Evolutionary conservation across 2,329 filamentous ascomycete genomes (phyloP).

Genomic region (Fusarium foetens): DNA sequence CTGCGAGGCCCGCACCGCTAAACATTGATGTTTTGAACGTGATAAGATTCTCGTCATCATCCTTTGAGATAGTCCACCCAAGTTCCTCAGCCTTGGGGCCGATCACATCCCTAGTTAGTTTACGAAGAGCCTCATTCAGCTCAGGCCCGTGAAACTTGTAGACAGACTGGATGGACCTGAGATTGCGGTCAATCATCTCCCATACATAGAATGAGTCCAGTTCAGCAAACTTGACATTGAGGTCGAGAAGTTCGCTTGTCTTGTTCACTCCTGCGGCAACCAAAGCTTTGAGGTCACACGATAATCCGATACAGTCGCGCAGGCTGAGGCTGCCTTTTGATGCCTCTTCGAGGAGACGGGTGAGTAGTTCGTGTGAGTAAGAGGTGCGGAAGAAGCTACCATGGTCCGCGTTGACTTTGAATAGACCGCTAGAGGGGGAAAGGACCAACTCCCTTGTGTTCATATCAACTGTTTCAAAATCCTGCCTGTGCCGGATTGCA

Average conservation of each 20-base stretch:
- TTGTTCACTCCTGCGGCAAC: neutral
- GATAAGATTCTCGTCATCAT: too few relatives aligned
- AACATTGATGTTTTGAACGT: too few relatives aligned
- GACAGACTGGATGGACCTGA: too few relatives aligned
- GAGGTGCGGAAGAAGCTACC: neutral
- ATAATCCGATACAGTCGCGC: neutral
- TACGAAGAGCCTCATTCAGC: too few relatives aligned
- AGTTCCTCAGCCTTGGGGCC: too few relatives aligned
- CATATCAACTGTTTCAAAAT: neutral
- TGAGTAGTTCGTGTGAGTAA: neutral
- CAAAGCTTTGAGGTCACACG: accelerated
- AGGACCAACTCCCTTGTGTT: neutral
- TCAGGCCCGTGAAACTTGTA: too few relatives aligned
- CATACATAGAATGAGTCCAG: too few relatives aligned
- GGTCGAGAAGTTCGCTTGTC: neutral
- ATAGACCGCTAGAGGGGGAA: neutral
- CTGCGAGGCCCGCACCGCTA: too few relatives aligned
- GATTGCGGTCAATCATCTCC: too few relatives aligned
- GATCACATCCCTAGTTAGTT: too few relatives aligned
- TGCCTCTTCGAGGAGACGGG: accelerated
- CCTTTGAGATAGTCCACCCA: too few relatives aligned
- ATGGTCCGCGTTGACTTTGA: neutral
- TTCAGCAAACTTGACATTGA: too few relatives aligned
- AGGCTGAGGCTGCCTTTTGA: neutral
- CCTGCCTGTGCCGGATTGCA: accelerated